Conservation (phyloP, 2,329 filamentous ascomycete genomes). For the Dothistroma septosporum region DNA sequence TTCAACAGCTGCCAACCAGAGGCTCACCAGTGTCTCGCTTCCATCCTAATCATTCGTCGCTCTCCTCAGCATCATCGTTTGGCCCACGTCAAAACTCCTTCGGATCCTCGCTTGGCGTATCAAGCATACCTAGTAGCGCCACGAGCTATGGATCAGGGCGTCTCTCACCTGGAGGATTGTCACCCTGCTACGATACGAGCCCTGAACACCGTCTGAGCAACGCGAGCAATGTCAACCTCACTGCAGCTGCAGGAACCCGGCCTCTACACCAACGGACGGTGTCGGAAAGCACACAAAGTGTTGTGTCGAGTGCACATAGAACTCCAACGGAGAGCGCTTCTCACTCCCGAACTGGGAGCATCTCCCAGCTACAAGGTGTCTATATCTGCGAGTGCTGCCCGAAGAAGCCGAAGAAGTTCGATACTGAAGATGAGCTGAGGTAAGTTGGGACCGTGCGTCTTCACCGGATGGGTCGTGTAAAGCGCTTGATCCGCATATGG, state of each 20-base stretch:
- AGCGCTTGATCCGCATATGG: background rate
- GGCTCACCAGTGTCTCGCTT: constrained; percentile 53
- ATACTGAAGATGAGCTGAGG: constrained; percentile 77
- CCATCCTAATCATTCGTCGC: constrained; percentile 55
- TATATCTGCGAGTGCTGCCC: constrained; percentile 91
- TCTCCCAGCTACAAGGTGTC: constrained; percentile 53
- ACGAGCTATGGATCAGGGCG: constrained; percentile 62
- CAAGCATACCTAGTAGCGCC: constrained; percentile 60
- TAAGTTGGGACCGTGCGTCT: constrained; percentile 41
- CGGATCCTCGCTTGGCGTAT: constrained; percentile 55
- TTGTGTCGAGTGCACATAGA: constrained; percentile 36
- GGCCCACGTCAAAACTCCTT: constrained; percentile 59
- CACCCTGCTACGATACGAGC: constrained; percentile 55
- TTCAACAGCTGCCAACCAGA: constrained; percentile 54
- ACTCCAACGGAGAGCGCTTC: constrained; percentile 44
- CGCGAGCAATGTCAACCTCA: constrained; percentile 43
- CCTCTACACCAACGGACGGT: constrained; percentile 36
- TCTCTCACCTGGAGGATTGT: constrained; percentile 57
- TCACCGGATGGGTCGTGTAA: background rate
- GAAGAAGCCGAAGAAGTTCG: constrained; percentile 95
- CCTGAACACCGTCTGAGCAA: constrained; percentile 51
- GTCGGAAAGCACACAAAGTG: constrained; percentile 39
- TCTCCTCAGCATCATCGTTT: constrained; percentile 63
- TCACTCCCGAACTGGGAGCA: constrained; percentile 48
- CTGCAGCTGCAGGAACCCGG: constrained; percentile 39